phyloP scores from a whole-genome alignment of 768 basidiomycete species.

The Scleroderma citrinum region DNA sequence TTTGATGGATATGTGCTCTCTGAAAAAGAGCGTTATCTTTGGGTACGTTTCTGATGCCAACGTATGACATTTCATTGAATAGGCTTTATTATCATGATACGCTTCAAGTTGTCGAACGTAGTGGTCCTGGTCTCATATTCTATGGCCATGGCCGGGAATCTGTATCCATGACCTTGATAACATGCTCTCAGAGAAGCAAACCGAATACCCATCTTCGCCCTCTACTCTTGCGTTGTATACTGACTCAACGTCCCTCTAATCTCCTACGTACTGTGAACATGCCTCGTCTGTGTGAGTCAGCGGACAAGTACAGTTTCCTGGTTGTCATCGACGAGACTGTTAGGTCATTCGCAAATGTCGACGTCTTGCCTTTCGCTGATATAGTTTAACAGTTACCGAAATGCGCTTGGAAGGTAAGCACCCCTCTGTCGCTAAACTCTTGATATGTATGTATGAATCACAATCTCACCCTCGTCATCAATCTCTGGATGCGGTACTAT shows the following conservation, averaged over 20 bases:
- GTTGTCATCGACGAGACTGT: constrained; percentile 93
- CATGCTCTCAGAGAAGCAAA: constrained; percentile 45
- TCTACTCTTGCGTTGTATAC: constrained; percentile 79
- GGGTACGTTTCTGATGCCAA: constrained; percentile 52
- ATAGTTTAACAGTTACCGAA: constrained; percentile 90
- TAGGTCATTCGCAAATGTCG: constrained; percentile 91
- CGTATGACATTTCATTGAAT: not conserved
- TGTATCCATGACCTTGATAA: constrained; percentile 65
- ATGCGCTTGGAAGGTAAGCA: constrained; percentile 89
- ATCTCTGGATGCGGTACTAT: constrained; percentile 73
- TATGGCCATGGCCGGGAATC: constrained; percentile 72
- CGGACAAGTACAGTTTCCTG: constrained; percentile 83
- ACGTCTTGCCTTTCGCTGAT: constrained; percentile 81
- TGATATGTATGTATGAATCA: not conserved
- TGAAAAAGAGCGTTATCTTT: constrained; percentile 85
- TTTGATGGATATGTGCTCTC: constrained; percentile 41
- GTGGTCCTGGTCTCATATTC: constrained; percentile 92
- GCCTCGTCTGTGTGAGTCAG: constrained; percentile 62
- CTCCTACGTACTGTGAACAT: constrained; percentile 82
- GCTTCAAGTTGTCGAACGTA: constrained; percentile 88
- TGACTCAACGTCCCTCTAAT: constrained; percentile 94
- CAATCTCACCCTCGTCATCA: constrained; percentile 68
- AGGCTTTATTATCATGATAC: constrained; percentile 97
- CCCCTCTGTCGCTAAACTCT: not conserved
- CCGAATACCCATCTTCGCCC: constrained; percentile 35